Conservation (phyloP, 2,329 filamentous ascomycete genomes). For the Chaetoscypha palmicola region DNA sequence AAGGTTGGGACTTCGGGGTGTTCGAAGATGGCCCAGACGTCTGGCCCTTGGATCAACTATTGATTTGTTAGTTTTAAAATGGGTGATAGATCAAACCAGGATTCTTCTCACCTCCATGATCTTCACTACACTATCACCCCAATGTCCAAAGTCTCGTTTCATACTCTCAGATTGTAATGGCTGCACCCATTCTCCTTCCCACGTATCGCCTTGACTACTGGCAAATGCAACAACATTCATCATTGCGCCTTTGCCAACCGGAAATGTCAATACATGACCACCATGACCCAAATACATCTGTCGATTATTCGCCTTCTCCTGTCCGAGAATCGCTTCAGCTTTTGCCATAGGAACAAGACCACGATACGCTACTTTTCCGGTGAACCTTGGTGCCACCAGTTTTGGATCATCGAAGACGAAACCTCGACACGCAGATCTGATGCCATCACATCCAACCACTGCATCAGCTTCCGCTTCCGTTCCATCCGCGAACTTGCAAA, state of each 20-base stretch:
- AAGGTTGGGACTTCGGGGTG: constrained; percentile 36
- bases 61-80: constrained; percentile 8
- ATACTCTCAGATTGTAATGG: constrained; percentile 37
- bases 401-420: constrained; percentile 5
- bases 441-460: constrained; percentile 41
- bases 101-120: constrained; percentile 4
- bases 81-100: too few species aligned
- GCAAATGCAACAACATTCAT: constrained; percentile 50
- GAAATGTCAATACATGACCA: constrained; percentile 40
- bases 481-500: constrained; percentile 8
- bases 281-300: constrained; percentile 40
- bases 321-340: constrained; percentile 39
- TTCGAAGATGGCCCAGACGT: constrained; percentile 40
- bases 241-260: constrained; percentile 45
- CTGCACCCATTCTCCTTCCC: constrained; percentile 34
- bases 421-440: constrained; percentile 46
- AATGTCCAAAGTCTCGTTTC: constrained; percentile 33
- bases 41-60: constrained; percentile 34
- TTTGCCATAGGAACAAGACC: constrained; percentile 49
- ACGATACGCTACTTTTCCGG: constrained; percentile 52
- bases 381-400: constrained; percentile 34
- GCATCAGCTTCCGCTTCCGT: constrained; percentile 9
- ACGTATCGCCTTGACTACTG: constrained; percentile 33
- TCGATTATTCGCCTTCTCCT: constrained; percentile 38
- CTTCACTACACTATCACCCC: constrained; percentile 28